These are phyloP conservation scores for Claviceps sp. DNA, from an alignment of 2,329 filamentous ascomycete genomes.

Conservation along the genomic window DNA sequence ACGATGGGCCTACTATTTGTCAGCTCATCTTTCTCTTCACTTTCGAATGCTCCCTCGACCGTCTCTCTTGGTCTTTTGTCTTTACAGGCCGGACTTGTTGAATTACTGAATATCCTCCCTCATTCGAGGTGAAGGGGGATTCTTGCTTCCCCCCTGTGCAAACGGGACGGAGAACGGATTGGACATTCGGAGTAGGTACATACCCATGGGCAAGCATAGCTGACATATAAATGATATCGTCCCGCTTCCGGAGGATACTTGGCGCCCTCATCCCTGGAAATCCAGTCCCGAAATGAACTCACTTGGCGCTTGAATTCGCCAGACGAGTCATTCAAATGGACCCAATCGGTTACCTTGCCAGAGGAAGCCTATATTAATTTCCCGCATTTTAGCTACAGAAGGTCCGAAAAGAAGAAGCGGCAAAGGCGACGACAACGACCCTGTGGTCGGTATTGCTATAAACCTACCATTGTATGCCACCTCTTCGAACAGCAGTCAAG, in stretches of 20 bases:
- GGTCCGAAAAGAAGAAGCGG: neutral
- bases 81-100: too few species aligned
- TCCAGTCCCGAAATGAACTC: constrained; percentile 69
- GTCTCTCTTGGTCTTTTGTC: too few species aligned
- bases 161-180: too few species aligned
- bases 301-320: constrained; percentile 89
- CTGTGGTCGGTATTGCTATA: too few species aligned
- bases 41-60: too few species aligned
- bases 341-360: constrained; percentile 60
- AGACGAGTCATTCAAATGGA: constrained; percentile 58
- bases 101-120: too few species aligned
- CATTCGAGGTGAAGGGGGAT: too few species aligned
- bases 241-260: constrained; percentile 75
- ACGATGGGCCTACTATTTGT: constrained; percentile 48
- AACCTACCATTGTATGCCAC: neutral
- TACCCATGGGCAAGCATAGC: constrained; percentile 86
- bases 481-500: neutral
- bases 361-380: constrained; percentile 3
- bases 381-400: neutral
- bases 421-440: neutral
- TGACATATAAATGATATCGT: constrained; percentile 89
- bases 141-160: too few species aligned
- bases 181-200: constrained; percentile 7
- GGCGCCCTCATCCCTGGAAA: constrained; percentile 58
- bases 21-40: neutral